Evolutionary conservation across 106 monocot species (phyloP).

Genomic region (Posidonia australis): DNA sequence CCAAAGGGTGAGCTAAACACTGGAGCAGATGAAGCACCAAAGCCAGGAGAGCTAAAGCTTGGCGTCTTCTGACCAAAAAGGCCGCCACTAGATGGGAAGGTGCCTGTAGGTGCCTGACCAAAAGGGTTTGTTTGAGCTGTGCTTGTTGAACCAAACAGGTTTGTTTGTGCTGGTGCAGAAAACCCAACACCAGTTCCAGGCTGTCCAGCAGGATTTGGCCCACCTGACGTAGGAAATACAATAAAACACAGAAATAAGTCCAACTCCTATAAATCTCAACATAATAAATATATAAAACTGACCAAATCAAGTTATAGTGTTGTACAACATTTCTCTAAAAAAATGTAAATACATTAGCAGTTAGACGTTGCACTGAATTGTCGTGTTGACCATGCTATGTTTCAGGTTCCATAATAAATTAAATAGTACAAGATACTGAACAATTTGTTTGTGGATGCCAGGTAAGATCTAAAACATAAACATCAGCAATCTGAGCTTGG

Average conservation of each 20-base stretch:
- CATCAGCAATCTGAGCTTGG: too few relatives aligned
- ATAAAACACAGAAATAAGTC: background rate
- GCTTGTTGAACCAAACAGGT: conserved; percentile 59
- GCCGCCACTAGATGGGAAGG: conserved; percentile 44
- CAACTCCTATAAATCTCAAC: conserved; percentile 4
- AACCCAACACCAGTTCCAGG: conserved; percentile 28
- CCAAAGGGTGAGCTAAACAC: conserved; percentile 50
- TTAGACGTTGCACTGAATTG: too few relatives aligned
- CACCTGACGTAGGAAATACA: conserved; percentile 1
- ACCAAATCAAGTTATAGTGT: too few relatives aligned
- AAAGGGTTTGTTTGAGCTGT: conserved; percentile 17
- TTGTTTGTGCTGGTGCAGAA: conserved; percentile 33
- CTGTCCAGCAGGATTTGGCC: conserved; percentile 10
- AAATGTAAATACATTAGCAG: too few relatives aligned
- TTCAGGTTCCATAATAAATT: too few relatives aligned
- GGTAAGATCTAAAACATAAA: too few relatives aligned
- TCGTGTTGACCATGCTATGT: too few relatives aligned
- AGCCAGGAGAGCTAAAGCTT: conserved; percentile 56
- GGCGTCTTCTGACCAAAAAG: conserved; percentile 60
- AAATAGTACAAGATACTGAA: too few relatives aligned
- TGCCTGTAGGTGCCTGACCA: conserved; percentile 58
- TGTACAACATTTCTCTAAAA: too few relatives aligned
- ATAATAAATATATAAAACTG: background rate
- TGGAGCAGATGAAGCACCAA: conserved; percentile 51
- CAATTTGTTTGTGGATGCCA: too few relatives aligned